Conservation (phyloP, 768 basidiomycete species). For the Leccinellum luteum region DNA sequence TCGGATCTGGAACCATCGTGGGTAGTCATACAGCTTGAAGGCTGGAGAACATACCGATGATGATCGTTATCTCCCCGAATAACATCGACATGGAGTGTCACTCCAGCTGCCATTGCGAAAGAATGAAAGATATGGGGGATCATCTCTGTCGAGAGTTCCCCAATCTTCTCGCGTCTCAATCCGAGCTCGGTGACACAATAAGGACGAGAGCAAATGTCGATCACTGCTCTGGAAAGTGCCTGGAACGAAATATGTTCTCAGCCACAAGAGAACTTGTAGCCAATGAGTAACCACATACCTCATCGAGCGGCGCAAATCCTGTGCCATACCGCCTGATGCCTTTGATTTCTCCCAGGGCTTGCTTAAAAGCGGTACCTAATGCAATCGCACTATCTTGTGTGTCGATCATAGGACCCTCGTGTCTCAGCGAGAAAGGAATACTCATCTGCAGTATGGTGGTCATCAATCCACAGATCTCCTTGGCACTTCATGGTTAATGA, state of each 20-base stretch:
- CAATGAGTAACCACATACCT: slow-evolving; percentile 50
- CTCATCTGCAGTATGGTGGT: slow-evolving; percentile 99
- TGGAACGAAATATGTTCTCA: slow-evolving; percentile 31
- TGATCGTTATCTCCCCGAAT: slow-evolving; percentile 96
- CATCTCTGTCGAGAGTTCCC: slow-evolving; percentile 97
- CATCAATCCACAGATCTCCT: slow-evolving; percentile 97
- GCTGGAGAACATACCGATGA: slow-evolving; percentile 65
- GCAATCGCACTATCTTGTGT: slow-evolving; percentile 88
- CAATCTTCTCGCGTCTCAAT: slow-evolving; percentile 85
- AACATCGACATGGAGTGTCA: slow-evolving; percentile 92
- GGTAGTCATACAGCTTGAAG: background rate
- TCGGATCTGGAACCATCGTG: slow-evolving; percentile 62
- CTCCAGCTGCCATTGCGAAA: slow-evolving; percentile 94
- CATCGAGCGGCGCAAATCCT: slow-evolving; percentile 95
- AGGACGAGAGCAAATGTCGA: slow-evolving; percentile 97
- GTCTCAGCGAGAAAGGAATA: slow-evolving; percentile 26
- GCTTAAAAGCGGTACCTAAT: slow-evolving; percentile 87
- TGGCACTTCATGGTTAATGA: slow-evolving; percentile 87
- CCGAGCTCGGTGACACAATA: slow-evolving; percentile 93
- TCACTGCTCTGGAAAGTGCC: slow-evolving; percentile 94
- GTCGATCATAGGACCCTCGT: slow-evolving; percentile 7
- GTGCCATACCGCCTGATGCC: slow-evolving; percentile 96
- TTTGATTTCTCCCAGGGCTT: slow-evolving; percentile 90
- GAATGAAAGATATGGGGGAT: slow-evolving; percentile 97
- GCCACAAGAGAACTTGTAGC: background rate